phyloP scores from a whole-genome alignment of 495 filamentous ascomycete species.

The Pyrenula massariospora region DNA sequence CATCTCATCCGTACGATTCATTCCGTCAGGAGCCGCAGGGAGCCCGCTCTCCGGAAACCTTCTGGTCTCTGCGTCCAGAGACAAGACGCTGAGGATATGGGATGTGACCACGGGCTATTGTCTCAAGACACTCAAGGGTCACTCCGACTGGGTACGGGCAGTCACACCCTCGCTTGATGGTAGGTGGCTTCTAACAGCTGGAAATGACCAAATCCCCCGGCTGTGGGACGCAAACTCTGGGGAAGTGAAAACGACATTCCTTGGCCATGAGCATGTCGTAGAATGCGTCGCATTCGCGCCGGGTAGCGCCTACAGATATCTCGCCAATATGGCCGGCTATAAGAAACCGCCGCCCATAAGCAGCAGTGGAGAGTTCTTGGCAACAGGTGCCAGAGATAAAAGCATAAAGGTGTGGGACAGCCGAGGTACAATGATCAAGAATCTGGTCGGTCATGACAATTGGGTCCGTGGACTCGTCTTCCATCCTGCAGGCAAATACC shows the following conservation, averaged over 20 bases:
- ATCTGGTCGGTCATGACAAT: conserved; percentile 85
- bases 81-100: conserved; percentile 81
- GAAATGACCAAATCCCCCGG: conserved; percentile 69
- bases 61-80: conserved; percentile 71
- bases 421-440: conserved; percentile 77
- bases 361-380: conserved; percentile 77
- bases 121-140: conserved; percentile 70
- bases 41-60: conserved; percentile 46
- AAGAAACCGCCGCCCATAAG: conserved; percentile 67
- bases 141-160: conserved; percentile 84
- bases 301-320: conserved; percentile 59
- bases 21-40: conserved; percentile 57
- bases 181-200: conserved; percentile 66
- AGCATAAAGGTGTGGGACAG: conserved; percentile 85
- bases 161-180: conserved; percentile 77
- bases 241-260: conserved; percentile 67
- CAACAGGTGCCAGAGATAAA: conserved; percentile 85
- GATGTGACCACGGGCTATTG: conserved; percentile 85
- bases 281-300: conserved; percentile 89
- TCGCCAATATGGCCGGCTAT: conserved; percentile 70
- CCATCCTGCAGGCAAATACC: conserved; percentile 89
- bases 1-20: conserved; percentile 78
- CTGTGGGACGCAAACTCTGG: conserved; percentile 73
- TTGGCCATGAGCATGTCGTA: conserved; percentile 83
- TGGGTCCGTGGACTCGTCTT: conserved; percentile 86